Conservation (phyloP, 345 rosid genomes). For the Populus davidiana region DNA sequence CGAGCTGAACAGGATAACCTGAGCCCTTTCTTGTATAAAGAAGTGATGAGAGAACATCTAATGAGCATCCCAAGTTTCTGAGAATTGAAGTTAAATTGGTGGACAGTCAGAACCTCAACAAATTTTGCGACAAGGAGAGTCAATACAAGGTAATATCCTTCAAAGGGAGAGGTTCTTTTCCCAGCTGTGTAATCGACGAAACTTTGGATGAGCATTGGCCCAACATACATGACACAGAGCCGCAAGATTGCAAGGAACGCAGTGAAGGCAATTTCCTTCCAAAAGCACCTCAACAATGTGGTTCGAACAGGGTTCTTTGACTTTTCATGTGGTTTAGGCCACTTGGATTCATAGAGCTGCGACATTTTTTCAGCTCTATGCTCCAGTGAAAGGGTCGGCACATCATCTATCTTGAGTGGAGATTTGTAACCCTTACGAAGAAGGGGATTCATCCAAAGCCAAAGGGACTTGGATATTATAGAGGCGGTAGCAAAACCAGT, state of each 20-base stretch:
- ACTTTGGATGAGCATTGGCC: conserved; percentile 77
- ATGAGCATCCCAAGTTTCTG: conserved; percentile 96
- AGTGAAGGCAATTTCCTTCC: conserved; percentile 72
- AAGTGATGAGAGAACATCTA: conserved; percentile 75
- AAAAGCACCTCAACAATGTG: conserved; percentile 65
- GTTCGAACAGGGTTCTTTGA: conserved; percentile 63
- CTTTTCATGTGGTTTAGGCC: conserved; percentile 75
- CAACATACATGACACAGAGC: conserved; percentile 72
- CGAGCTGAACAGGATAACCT: conserved; percentile 77
- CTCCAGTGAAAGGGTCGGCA: conserved; percentile 72
- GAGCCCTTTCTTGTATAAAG: conserved; percentile 74
- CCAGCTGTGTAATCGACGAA: conserved; percentile 81
- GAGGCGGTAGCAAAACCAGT: conserved; percentile 75
- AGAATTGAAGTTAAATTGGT: conserved; percentile 83
- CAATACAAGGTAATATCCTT: conserved; percentile 78
- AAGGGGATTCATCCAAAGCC: conserved; percentile 94
- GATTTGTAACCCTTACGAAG: conserved; percentile 71
- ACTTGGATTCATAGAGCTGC: conserved; percentile 47
- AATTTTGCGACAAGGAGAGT: conserved; percentile 70
- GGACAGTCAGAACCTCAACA: conserved; percentile 68
- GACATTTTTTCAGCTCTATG: conserved; percentile 82
- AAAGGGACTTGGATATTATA: conserved; percentile 54
- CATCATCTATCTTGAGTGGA: conserved; percentile 62
- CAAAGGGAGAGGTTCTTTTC: conserved; percentile 62
- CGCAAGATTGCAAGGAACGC: conserved; percentile 69